Conservation (phyloP, 768 basidiomycete species). For the Agaricus sinodeliciosus region DNA sequence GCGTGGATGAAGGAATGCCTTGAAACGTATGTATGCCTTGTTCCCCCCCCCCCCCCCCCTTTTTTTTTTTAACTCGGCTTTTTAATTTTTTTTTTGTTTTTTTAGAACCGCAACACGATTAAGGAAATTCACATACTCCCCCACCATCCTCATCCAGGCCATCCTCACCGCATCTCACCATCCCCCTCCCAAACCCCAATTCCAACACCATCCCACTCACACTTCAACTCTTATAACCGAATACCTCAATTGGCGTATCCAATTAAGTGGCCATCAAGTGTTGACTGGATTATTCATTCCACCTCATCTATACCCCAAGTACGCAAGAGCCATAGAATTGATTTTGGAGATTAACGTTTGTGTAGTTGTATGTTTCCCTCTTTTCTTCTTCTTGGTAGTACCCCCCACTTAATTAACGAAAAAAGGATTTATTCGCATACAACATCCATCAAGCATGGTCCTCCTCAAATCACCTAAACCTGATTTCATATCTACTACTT, state of each 20-base stretch:
- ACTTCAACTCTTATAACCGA: neutral
- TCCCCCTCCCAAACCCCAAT: neutral
- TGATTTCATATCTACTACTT: neutral
- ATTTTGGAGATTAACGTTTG: conserved; percentile 1
- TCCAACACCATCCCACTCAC: neutral
- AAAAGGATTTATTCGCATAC: conserved; percentile 5
- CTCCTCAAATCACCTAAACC: conserved; percentile 1
- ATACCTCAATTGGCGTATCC: conserved; percentile 4
- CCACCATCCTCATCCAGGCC: no score
- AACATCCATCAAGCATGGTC: conserved; percentile 11
- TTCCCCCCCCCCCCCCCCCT: no score
- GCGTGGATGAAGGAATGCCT: no score
- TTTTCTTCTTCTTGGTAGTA: no score
- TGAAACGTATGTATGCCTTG: neutral
- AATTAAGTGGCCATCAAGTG: neutral
- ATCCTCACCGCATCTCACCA: neutral
- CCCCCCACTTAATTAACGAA: no score
- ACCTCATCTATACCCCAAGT: neutral
- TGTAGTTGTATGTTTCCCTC: neutral
- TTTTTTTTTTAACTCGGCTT: no score
- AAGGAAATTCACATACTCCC: no score
- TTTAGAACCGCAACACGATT: no score
- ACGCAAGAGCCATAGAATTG: neutral
- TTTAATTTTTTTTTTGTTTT: no score
- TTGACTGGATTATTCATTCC: neutral